These are phyloP conservation scores for Cystobasidium sp. DNA, from an alignment of 1,284 basidiomycete species.

Conservation along the genomic window DNA sequence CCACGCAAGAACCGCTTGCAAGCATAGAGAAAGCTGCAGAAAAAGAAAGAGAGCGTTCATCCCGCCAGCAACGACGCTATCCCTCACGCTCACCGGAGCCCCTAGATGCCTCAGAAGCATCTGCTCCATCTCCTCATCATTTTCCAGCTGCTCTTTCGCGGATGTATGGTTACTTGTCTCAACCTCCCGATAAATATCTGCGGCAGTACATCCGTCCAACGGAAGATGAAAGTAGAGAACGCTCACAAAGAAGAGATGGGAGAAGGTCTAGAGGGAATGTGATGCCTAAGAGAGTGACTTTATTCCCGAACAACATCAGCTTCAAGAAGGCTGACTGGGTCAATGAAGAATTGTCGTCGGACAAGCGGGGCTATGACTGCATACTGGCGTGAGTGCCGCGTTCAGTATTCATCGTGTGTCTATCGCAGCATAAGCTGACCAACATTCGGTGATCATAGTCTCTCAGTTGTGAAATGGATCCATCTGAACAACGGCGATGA, in stretches of 20 bases:
- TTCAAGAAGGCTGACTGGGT: slow-evolving; percentile 75
- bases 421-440: background rate
- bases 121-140: slow-evolving; percentile 56
- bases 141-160: slow-evolving; percentile 76
- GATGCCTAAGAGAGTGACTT: slow-evolving; percentile 44
- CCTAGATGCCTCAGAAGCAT: slow-evolving; percentile 32
- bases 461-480: slow-evolving; percentile 84
- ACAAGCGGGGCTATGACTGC: slow-evolving; percentile 70
- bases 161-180: slow-evolving; percentile 71
- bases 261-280: slow-evolving; percentile 42
- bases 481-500: slow-evolving; percentile 75
- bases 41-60: background rate
- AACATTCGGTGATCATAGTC: slow-evolving; percentile 63
- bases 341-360: slow-evolving; percentile 62
- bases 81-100: slow-evolving; percentile 31
- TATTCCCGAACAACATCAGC: slow-evolving; percentile 73
- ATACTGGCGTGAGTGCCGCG: slow-evolving; percentile 66
- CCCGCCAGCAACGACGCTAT: background rate
- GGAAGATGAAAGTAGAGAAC: slow-evolving; percentile 36
- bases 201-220: slow-evolving; percentile 53
- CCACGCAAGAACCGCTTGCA: slow-evolving; percentile 46
- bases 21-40: slow-evolving; percentile 61
- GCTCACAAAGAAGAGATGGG: slow-evolving; percentile 17
- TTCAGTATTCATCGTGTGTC: background rate
- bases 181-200: slow-evolving; percentile 60